These are phyloP conservation scores for Calonectria ilicicola DNA, from an alignment of 2,329 filamentous ascomycete genomes.

Conservation along the genomic window DNA sequence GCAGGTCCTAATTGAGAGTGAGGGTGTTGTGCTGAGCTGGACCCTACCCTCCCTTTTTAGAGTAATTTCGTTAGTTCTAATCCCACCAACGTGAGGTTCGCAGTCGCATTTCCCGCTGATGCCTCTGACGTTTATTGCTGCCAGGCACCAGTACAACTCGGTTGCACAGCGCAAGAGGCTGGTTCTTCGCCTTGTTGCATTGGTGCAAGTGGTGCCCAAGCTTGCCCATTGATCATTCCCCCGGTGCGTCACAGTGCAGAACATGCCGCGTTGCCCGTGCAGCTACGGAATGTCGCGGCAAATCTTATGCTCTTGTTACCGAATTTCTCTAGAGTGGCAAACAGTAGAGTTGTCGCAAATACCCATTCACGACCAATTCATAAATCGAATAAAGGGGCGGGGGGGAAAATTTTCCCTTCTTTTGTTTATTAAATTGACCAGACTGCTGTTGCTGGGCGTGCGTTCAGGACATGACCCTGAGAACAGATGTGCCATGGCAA, in stretches of 20 bases:
- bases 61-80: constrained; percentile 6
- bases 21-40: background rate
- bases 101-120: background rate
- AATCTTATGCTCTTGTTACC: background rate
- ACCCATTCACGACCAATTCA: background rate
- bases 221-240: background rate
- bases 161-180: background rate
- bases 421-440: background rate
- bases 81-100: background rate
- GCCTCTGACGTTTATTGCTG: background rate
- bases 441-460: background rate
- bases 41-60: background rate
- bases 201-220: background rate
- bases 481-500: background rate
- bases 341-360: background rate
- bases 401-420: no score
- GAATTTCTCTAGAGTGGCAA: background rate
- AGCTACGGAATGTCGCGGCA: background rate
- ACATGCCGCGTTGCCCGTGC: background rate
- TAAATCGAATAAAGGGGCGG: background rate
- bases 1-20: background rate
- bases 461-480: background rate
- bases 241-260: background rate
- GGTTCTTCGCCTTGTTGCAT: background rate
- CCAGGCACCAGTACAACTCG: background rate